A percentile compares a stretch with the other conserved stretches of the same genome.
Evolutionary conservation across 139 green algal genomes (phyloP).

Genomic region (Spirogloea muscicola): DNA sequence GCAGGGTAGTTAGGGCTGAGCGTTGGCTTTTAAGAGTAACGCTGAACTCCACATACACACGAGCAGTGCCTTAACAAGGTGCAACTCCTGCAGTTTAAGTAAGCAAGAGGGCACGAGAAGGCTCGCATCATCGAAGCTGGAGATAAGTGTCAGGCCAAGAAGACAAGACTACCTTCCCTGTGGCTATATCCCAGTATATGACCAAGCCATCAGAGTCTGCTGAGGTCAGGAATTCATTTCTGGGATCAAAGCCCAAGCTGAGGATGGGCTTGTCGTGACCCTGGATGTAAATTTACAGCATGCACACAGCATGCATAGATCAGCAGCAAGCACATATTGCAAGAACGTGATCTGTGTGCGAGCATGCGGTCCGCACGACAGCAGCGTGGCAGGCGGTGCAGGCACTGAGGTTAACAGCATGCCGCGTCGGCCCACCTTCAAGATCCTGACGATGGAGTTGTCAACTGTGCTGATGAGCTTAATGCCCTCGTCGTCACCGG

Average conservation of each 20-base stretch:
- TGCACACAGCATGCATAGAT: background rate
- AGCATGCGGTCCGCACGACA: background rate
- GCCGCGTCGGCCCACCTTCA: conserved; percentile 31
- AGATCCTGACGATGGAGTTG: conserved; percentile 51
- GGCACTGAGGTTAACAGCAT: background rate
- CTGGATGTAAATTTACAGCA: too few relatives aligned
- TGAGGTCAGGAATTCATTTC: conserved; percentile 65
- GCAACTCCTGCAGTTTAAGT: too few relatives aligned
- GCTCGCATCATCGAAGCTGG: too few relatives aligned
- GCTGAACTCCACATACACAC: too few relatives aligned
- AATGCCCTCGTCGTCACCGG: conserved; percentile 72
- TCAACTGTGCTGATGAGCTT: conserved; percentile 67
- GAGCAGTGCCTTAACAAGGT: too few relatives aligned
- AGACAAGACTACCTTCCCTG: background rate
- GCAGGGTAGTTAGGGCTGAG: too few relatives aligned
- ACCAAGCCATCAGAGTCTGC: conserved; percentile 60
- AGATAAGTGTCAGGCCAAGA: background rate
- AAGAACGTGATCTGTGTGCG: background rate
- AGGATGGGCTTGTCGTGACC: conserved; percentile 54
- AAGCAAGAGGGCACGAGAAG: too few relatives aligned
- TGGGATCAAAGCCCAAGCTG: conserved; percentile 76
- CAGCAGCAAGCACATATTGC: background rate
- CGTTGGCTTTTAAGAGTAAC: too few relatives aligned
- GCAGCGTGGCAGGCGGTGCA: background rate
- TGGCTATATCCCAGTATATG: conserved; percentile 38